phyloP scores from a whole-genome alignment of 495 filamentous ascomycete genomes.

The Penicillium herquei region DNA sequence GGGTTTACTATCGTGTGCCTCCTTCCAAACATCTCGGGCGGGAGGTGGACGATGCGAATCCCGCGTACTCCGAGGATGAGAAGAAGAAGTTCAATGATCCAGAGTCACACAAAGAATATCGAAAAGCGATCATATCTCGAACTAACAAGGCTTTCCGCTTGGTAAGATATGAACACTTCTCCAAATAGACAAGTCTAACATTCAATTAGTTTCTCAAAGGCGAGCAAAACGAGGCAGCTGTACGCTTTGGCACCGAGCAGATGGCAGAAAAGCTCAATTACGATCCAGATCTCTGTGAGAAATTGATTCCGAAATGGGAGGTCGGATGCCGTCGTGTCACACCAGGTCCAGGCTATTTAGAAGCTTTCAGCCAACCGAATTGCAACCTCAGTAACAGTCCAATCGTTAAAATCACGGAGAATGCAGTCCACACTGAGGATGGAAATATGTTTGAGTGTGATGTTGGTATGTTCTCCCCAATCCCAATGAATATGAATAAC shows the following conservation, averaged over 20 bases:
- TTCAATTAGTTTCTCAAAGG: conserved; percentile 24
- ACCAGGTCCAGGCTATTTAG: conserved; percentile 43
- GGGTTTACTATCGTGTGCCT: conserved; percentile 26
- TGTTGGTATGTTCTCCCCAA: conserved; percentile 19
- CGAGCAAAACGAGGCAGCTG: conserved; percentile 18
- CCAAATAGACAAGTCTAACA: not conserved
- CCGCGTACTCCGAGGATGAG: conserved; percentile 29
- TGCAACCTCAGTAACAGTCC: conserved; percentile 22
- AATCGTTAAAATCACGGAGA: conserved; percentile 33
- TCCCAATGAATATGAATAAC: not conserved
- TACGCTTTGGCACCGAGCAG: conserved; percentile 19
- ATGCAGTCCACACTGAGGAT: conserved; percentile 41
- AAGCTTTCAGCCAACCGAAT: conserved; percentile 36
- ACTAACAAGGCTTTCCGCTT: conserved; percentile 32
- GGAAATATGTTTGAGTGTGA: conserved; percentile 46
- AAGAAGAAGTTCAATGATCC: conserved; percentile 11
- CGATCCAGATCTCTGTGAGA: conserved; percentile 30
- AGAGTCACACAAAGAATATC: conserved; percentile 19
- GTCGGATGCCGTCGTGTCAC: conserved; percentile 50
- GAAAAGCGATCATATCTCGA: conserved; percentile 31
- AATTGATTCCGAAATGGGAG: conserved; percentile 45
- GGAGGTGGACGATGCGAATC: conserved; percentile 25
- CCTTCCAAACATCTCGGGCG: conserved; percentile 28
- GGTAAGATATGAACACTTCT: conserved; percentile 10
- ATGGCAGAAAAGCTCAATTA: conserved; percentile 39